These are phyloP conservation scores for Rhypophila decipiens DNA, from an alignment of 495 filamentous ascomycete species.

Conservation along the genomic window DNA sequence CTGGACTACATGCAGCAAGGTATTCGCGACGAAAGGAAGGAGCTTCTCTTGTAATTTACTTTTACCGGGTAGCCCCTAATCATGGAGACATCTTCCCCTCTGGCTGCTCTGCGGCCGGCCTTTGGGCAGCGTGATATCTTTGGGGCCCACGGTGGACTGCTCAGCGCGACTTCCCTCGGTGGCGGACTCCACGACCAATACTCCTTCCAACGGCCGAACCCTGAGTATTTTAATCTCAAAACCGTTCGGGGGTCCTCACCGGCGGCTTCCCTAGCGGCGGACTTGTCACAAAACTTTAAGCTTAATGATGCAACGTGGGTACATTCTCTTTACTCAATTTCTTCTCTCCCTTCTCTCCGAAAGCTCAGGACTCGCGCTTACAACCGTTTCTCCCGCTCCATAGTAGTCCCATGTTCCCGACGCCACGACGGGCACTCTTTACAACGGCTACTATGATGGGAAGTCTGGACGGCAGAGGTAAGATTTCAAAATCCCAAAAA, in stretches of 20 bases:
- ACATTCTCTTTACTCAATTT: conserved; percentile 1
- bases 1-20: background rate
- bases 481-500: conserved; percentile 31
- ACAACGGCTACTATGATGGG: conserved; percentile 64
- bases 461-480: conserved; percentile 64
- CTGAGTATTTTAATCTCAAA: conserved; percentile 74
- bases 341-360: background rate
- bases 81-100: conserved; percentile 91
- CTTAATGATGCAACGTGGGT: conserved; percentile 78
- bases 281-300: conserved; percentile 94
- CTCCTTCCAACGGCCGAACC: conserved; percentile 28
- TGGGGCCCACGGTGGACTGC: conserved; percentile 41
- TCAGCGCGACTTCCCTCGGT: conserved; percentile 52
- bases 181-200: conserved; percentile 59
- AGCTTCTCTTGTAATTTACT: too few species aligned
- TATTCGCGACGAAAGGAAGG: too few species aligned
- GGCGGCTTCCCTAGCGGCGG: conserved; percentile 79
- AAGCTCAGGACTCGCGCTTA: too few species aligned
- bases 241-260: conserved; percentile 80
- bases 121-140: conserved; percentile 40
- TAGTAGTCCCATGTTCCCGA: conserved; percentile 79
- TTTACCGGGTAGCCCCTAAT: conserved; percentile 3
- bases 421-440: conserved; percentile 89
- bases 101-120: conserved; percentile 85
- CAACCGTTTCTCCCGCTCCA: conserved; percentile 12